phyloP scores from a whole-genome alignment of 2,329 filamentous ascomycete genomes.

The Penicillium sp. region DNA sequence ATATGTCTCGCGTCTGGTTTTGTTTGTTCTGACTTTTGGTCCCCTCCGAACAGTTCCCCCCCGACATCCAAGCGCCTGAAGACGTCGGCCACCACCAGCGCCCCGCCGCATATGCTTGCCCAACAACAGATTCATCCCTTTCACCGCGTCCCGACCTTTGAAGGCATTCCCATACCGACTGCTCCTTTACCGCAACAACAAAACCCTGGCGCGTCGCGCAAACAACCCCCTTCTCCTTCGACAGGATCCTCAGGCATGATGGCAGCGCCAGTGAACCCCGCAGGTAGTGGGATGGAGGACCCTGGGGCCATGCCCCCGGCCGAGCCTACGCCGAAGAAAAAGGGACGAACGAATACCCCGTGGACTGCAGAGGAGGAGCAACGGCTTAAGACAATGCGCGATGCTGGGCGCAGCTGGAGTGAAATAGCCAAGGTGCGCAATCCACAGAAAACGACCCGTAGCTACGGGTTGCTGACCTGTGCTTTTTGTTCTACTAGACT shows the following conservation, averaged over 20 bases:
- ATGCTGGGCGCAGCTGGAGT: conserved; percentile 90
- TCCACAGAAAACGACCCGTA: not conserved
- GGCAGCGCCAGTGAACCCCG: conserved; percentile 30
- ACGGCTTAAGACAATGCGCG: conserved; percentile 87
- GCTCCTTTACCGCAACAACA: conserved; percentile 35
- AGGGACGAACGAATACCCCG: conserved; percentile 95
- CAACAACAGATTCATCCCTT: conserved; percentile 40
- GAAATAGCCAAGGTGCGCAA: conserved; percentile 86
- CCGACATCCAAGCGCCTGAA: conserved; percentile 44
- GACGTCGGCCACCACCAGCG: conserved; percentile 36
- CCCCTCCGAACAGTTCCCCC: conserved; percentile 33
- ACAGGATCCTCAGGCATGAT: conserved; percentile 38
- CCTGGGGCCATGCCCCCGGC: conserved; percentile 24
- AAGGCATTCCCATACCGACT: conserved; percentile 42
- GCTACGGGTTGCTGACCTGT: conserved; percentile 4
- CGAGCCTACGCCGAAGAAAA: conserved; percentile 58
- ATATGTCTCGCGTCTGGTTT: conserved; percentile 1
- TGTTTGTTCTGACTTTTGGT: conserved; percentile 8
- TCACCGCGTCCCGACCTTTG: conserved; percentile 35
- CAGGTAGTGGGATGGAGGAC: conserved; percentile 31
- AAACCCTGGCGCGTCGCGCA: conserved; percentile 34
- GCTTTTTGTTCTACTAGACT: conserved; percentile 52
- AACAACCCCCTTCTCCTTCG: conserved; percentile 44
- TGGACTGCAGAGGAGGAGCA: conserved; percentile 96
- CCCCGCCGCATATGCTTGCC: conserved; percentile 36